Evolutionary conservation across 2,329 filamentous ascomycete species (phyloP).

Genomic region (Ophiosphaerella herpotricha): DNA sequence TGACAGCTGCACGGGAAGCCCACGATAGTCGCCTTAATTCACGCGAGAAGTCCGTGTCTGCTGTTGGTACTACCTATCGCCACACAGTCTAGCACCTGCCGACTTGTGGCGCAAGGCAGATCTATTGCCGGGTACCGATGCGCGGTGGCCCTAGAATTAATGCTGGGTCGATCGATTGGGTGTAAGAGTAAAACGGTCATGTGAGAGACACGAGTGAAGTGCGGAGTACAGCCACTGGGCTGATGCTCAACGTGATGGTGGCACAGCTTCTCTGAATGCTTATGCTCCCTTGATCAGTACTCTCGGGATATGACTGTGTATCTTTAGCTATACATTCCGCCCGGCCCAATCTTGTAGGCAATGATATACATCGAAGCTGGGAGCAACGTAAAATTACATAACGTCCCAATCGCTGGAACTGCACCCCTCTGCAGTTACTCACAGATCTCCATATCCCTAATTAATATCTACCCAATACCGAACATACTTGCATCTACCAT

Average conservation of each 20-base stretch:
- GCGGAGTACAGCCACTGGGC: background rate
- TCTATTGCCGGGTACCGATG: background rate
- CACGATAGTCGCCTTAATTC: background rate
- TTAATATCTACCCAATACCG: background rate
- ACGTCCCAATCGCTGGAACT: background rate
- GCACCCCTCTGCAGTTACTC: background rate
- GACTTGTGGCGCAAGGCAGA: constrained; percentile 2
- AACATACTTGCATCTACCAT: background rate
- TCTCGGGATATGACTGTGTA: background rate
- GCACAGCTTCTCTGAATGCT: background rate
- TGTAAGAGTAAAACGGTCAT: background rate
- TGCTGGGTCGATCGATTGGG: background rate
- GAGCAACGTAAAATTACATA: background rate
- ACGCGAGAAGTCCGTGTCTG: background rate
- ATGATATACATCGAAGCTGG: background rate
- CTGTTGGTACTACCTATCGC: background rate
- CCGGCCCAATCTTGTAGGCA: background rate
- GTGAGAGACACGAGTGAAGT: constrained; percentile 1
- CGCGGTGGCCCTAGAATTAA: background rate
- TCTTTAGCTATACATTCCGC: background rate
- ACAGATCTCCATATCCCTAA: background rate
- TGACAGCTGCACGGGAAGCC: background rate
- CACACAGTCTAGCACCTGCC: constrained; percentile 1
- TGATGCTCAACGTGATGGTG: background rate
- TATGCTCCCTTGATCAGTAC: background rate